Evolutionary conservation across 441 rosid genomes (phyloP), one percentile per base, ranked within the genome.

Genomic region (Metrosideros polymorpha): DNA sequence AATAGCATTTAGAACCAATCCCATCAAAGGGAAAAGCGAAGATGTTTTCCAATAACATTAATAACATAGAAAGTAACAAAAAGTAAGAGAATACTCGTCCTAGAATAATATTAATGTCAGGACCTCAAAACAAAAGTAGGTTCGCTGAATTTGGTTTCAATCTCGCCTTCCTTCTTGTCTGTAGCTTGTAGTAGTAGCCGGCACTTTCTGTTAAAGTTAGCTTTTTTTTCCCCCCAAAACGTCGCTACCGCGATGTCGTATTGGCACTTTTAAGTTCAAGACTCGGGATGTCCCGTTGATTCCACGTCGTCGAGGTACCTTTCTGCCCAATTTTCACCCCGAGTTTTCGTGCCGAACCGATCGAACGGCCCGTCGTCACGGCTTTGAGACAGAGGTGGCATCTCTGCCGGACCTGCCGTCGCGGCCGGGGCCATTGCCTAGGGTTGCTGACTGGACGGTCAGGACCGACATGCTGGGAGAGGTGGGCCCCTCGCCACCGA

Each of bases 381-480:
- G 94, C 91, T 94, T 94, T 61, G 99, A 91, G 87, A 91, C 92
- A 54, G 98, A 93, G 51, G 95, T 91, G 30, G 92, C 91, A n/a
- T 95, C 98, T 89, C 92, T 94, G 47, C 92, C 94, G 84, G 94
- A 89, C 45, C 90, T 88, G 29, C 92, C 93, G 5, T 75, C 85
- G 4, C 54, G 45, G 82, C 53, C 61, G n/a, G 83, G 89, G 53
- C 91, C 94, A 84, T 92, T 93, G 79, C 91, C 92, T 56, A 88
- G 47, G 5, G 91, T 88, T 24, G 92, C 94, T 2, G 98, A 95
- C 89, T 95, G 99, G 77, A 93, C 92, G 15, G 98, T 93, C 92
- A 96, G 89, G 14, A 90, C 96, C 27, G 99, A 96, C 92, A 92
- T 66, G 90, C 92, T 93, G 6, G 98, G 98, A 1, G 98, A 95